These are phyloP conservation scores for Globisporangium irregulare DNA, from an alignment of 352 stramenopile species.

Conservation along the genomic window DNA sequence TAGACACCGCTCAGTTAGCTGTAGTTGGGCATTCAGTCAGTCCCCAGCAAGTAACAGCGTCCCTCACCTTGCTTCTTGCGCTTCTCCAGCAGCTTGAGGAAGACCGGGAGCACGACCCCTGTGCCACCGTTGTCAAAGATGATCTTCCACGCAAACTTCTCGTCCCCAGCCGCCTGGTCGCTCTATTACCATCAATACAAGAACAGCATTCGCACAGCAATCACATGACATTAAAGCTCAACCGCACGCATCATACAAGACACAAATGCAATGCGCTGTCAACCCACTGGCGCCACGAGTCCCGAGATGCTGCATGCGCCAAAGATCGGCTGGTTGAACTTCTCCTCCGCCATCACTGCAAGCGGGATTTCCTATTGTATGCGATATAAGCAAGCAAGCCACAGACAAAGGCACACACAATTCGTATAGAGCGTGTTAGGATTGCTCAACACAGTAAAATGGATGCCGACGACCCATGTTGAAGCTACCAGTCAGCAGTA, in stretches of 20 bases:
- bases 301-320: conserved; percentile 85
- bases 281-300: conserved; percentile 49
- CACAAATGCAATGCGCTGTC: too few relatives aligned
- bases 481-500: background rate
- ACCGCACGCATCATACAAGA: background rate
- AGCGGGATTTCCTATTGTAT: conserved; percentile 66
- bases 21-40: too few relatives aligned
- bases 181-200: background rate
- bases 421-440: background rate
- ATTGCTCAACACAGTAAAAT: background rate
- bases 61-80: conserved; percentile 62
- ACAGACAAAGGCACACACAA: background rate
- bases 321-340: conserved; percentile 91
- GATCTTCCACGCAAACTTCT: conserved; percentile 69
- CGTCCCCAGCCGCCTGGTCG: conserved; percentile 6
- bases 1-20: background rate
- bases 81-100: conserved; percentile 76
- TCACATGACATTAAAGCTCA: background rate
- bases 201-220: background rate
- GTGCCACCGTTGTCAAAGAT: conserved; percentile 85
- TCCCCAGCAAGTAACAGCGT: background rate
- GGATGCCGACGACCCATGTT: background rate
- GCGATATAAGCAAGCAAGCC: background rate
- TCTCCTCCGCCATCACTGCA: conserved; percentile 76
- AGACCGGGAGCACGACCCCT: conserved; percentile 78